phyloP scores from a whole-genome alignment of 2,329 filamentous ascomycete genomes.

The Pseudocercospora musae region DNA sequence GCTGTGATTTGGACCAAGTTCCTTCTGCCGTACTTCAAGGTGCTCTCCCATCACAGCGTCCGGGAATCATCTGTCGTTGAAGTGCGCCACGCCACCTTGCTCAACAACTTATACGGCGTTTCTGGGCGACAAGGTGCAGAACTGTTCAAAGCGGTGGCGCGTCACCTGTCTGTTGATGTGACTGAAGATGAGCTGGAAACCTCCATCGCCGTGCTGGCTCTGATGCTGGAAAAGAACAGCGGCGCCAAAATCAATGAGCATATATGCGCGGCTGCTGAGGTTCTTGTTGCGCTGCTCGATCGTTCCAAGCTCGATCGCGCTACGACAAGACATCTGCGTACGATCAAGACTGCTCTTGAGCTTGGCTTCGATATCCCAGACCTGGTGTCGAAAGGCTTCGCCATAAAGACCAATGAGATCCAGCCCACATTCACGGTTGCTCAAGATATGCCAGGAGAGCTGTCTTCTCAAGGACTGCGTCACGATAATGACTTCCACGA shows the following conservation, averaged over 20 bases:
- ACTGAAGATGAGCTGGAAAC: neutral
- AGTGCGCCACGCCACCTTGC: slow-evolving; percentile 1
- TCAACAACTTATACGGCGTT: slow-evolving; percentile 11
- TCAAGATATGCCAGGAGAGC: slow-evolving; percentile 31
- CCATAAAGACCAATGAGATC: neutral
- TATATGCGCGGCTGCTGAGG: slow-evolving; percentile 7
- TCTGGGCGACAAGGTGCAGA: slow-evolving; percentile 4
- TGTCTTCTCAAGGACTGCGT: slow-evolving; percentile 53
- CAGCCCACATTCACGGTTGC: slow-evolving; percentile 15
- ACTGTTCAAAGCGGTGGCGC: slow-evolving; percentile 5
- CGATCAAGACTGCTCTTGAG: slow-evolving; percentile 5
- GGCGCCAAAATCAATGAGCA: slow-evolving; percentile 6
- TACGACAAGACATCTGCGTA: slow-evolving; percentile 3
- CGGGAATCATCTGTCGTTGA: slow-evolving; percentile 6
- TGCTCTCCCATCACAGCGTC: slow-evolving; percentile 14
- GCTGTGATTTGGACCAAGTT: neutral
- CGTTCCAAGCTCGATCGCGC: neutral
- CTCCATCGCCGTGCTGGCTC: slow-evolving; percentile 9
- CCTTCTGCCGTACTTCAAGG: slow-evolving; percentile 14
- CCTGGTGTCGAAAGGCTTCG: neutral
- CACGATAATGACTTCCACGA: slow-evolving; percentile 70
- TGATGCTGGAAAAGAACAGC: slow-evolving; percentile 7
- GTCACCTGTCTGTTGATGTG: neutral
- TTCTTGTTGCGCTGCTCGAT: slow-evolving; percentile 2
- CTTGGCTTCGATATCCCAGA: slow-evolving; percentile 1